Conservation (phyloP, 2,329 filamentous ascomycete genomes). For the Massarina eburnea region DNA sequence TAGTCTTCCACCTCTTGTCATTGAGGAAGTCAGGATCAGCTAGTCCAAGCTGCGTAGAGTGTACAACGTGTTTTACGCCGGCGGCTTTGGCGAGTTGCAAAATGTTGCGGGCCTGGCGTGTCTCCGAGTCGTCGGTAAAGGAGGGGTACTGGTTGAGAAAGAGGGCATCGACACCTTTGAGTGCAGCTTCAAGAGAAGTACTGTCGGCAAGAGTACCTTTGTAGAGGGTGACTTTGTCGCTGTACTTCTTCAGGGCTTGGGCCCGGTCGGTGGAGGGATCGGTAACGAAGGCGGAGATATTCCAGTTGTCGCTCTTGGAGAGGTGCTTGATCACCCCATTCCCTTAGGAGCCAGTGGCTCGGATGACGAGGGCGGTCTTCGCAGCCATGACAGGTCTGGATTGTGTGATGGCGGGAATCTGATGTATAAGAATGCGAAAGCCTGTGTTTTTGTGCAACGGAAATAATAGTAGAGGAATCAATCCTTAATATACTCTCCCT, state of each 20-base stretch:
- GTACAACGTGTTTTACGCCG: slow-evolving; percentile 37
- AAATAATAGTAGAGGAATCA: too few relatives aligned
- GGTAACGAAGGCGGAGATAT: slow-evolving; percentile 38
- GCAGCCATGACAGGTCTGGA: slow-evolving; percentile 7
- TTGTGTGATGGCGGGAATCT: neutral
- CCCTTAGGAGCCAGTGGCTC: slow-evolving; percentile 23
- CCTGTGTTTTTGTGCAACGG: neutral
- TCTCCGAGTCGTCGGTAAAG: slow-evolving; percentile 19
- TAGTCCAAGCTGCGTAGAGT: slow-evolving; percentile 20
- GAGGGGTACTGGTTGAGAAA: slow-evolving; percentile 26
- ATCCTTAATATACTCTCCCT: too few relatives aligned
- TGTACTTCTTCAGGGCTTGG: slow-evolving; percentile 27
- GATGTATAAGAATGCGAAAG: neutral
- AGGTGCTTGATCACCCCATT: slow-evolving; percentile 29
- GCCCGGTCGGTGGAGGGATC: slow-evolving; percentile 27
- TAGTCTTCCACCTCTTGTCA: slow-evolving; percentile 4
- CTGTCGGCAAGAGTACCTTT: slow-evolving; percentile 37
- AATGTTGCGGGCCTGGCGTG: slow-evolving; percentile 14
- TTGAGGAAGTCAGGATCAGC: slow-evolving; percentile 11
- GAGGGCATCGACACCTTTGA: slow-evolving; percentile 34
- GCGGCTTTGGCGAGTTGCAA: slow-evolving; percentile 32
- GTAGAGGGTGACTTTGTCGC: slow-evolving; percentile 24
- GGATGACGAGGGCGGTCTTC: slow-evolving; percentile 20
- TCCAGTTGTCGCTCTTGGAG: slow-evolving; percentile 21
- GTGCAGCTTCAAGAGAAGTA: slow-evolving; percentile 25